These are phyloP conservation scores for Arthrobotrys entomopaga DNA, from an alignment of 2,329 filamentous ascomycete species.

Conservation along the genomic window DNA sequence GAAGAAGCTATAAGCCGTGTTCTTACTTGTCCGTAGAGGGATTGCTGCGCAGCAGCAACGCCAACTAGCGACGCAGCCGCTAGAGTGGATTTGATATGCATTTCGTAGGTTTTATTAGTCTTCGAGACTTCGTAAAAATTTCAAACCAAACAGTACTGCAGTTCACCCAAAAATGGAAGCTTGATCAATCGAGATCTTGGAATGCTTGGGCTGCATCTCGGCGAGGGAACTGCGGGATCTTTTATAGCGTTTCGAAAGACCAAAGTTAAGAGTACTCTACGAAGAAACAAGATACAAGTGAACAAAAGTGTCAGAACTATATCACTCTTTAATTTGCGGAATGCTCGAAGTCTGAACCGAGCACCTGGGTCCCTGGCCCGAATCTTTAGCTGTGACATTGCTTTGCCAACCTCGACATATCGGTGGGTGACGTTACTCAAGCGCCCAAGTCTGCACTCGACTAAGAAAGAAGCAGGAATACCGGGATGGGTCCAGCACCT, in stretches of 20 bases:
- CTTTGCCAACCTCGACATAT: too few relatives aligned
- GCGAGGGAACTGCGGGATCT: too few relatives aligned
- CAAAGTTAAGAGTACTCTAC: too few relatives aligned
- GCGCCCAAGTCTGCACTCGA: too few relatives aligned
- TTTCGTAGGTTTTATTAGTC: neutral
- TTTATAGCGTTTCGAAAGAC: too few relatives aligned
- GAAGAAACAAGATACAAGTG: too few relatives aligned
- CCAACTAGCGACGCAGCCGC: slow-evolving; percentile 16
- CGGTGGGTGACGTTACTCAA: too few relatives aligned
- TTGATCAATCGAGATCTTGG: neutral
- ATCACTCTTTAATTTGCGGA: neutral
- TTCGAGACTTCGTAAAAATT: neutral
- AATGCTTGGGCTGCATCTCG: too few relatives aligned
- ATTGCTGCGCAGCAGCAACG: slow-evolving; percentile 35
- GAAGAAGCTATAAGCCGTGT: neutral
- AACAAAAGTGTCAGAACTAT: neutral
- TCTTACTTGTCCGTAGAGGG: slow-evolving; percentile 29
- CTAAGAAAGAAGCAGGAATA: neutral
- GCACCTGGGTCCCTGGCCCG: too few relatives aligned
- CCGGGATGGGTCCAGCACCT: slow-evolving; percentile 4
- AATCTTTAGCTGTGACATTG: too few relatives aligned
- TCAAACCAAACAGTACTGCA: neutral
- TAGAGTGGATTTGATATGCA: slow-evolving; percentile 20
- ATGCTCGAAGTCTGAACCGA: neutral
- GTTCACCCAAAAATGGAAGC: neutral